Evolutionary conservation across 208 protist genomes (phyloP), one percentile per base, ranked within the genome.

Genomic region (Leishmania guyanensis): DNA sequence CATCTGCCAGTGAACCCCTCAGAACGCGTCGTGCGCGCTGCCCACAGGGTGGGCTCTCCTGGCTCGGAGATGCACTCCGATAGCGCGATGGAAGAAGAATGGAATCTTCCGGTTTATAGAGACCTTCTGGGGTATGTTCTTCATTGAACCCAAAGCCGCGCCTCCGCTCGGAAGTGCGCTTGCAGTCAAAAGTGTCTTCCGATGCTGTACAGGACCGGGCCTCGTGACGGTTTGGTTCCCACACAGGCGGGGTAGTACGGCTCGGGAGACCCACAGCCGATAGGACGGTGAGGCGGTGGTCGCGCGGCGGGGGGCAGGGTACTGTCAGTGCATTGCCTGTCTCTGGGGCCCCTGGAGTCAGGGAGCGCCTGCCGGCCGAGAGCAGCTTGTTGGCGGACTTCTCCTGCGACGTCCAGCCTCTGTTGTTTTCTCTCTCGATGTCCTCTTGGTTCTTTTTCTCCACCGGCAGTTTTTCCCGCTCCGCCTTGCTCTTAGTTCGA

Each of bases 11-110:
- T 65, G n/a, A 8, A 5, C 10, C n/a, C 0, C 33, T 36, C 12
- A n/a, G n/a, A 65, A n/a, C 60, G 22, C 8, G 60, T 26, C 60
- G n/a, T 65, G n/a, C 9, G 60, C n/a, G 6, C 60, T 65, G 60
- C 60, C n/a, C 9, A 9, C n/a, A 12, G 10, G 60, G n/a, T 3
- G 60, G 4, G 60, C 9, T 36, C n/a, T 65, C 60, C 3, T 71
- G 29, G 8, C 66, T 43, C 36, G 36, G 48, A 22, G 4, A 14
- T 48, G 66, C 39, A 50, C 60, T 65, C 60, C 33, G 22, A 65
- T 65, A 65, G 12, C n/a, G n/a, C 20, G 71, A 51, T 20, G 50
- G 50, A 26, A 53, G n/a, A 60, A 75, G 71, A 51, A 75, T 62
- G 48, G 71, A 75, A 5, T 60, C 50, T 0, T 5, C 14, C 29